These are phyloP conservation scores for Xylariomycetidae sp. DNA, from an alignment of 2,329 filamentous ascomycete genomes.

Conservation along the genomic window DNA sequence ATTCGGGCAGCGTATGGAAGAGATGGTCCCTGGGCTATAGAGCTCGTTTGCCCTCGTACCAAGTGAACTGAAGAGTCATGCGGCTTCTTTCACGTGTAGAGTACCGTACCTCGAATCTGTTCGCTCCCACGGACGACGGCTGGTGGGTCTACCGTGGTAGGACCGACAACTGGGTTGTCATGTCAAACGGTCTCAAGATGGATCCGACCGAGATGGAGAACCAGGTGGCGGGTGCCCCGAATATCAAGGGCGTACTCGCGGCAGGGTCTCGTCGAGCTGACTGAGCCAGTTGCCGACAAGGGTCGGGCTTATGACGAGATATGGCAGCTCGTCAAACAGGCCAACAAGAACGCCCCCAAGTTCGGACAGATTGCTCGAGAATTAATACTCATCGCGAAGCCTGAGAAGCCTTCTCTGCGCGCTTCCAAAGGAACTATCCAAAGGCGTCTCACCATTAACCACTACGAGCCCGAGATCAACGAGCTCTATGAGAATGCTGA, in stretches of 20 bases:
- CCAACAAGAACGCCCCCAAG: slow-evolving; percentile 17
- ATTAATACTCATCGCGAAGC: slow-evolving; percentile 15
- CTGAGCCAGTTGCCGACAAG: slow-evolving; percentile 6
- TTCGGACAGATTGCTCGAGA: slow-evolving; percentile 20
- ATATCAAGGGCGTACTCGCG: slow-evolving; percentile 18
- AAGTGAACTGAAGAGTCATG: slow-evolving; percentile 14
- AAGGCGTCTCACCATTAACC: slow-evolving; percentile 16
- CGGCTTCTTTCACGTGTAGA: slow-evolving; percentile 25
- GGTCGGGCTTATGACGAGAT: slow-evolving; percentile 12
- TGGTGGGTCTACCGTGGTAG: slow-evolving; percentile 36
- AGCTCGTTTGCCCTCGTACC: slow-evolving; percentile 24
- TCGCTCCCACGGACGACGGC: slow-evolving; percentile 34
- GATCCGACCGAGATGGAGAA: slow-evolving; percentile 38
- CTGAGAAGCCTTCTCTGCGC: slow-evolving; percentile 17
- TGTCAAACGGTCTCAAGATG: slow-evolving; percentile 36
- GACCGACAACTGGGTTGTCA: slow-evolving; percentile 30
- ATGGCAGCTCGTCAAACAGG: slow-evolving; percentile 19
- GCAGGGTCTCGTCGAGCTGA: slow-evolving; percentile 22
- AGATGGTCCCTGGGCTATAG: slow-evolving; percentile 24
- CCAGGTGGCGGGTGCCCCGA: slow-evolving; percentile 24
- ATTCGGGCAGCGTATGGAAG: slow-evolving; percentile 27
- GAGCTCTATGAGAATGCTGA: slow-evolving; percentile 17
- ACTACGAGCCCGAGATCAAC: slow-evolving; percentile 21
- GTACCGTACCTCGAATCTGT: slow-evolving; percentile 36
- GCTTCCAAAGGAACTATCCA: slow-evolving; percentile 22